Evolutionary conservation across 2,329 filamentous ascomycete species (phyloP).

Genomic region (Sporothrix protearum): DNA sequence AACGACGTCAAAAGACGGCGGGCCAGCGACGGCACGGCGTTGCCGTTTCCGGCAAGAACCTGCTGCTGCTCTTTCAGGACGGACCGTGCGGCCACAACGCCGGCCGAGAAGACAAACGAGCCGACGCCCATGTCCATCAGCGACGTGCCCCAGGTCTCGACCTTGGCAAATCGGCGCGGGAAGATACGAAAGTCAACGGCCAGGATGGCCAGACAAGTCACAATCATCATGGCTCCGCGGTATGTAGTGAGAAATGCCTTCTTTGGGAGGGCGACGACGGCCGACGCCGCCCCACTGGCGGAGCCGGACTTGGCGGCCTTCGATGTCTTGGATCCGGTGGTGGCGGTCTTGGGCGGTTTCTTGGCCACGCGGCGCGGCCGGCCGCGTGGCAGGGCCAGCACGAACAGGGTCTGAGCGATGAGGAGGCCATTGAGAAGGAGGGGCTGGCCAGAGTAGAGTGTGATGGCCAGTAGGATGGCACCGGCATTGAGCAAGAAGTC

Average conservation of each 20-base stretch:
- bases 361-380: conserved; percentile 34
- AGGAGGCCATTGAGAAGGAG: conserved; percentile 72
- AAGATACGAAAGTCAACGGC: conserved; percentile 95
- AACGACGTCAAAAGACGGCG: conserved; percentile 63
- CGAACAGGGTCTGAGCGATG: conserved; percentile 63
- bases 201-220: conserved; percentile 88
- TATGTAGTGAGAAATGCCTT: conserved; percentile 94
- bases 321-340: neutral
- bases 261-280: conserved; percentile 61
- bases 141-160: conserved; percentile 99
- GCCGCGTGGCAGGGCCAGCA: conserved; percentile 52
- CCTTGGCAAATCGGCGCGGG: conserved; percentile 91
- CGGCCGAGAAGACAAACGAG: conserved; percentile 93
- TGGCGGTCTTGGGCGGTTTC: conserved; percentile 43
- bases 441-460: conserved; percentile 74
- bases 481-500: conserved; percentile 88
- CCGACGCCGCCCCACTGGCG: conserved; percentile 29
- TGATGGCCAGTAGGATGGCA: conserved; percentile 78
- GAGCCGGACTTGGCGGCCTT: neutral
- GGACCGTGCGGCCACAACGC: conserved; percentile 81
- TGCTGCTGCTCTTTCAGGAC: conserved; percentile 61
- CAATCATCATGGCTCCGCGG: conserved; percentile 83
- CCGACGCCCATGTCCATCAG: conserved; percentile 97
- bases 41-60: conserved; percentile 33
- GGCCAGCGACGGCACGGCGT: conserved; percentile 43